Base-by-base conservation (phyloP, 2,329 filamentous ascomycete genomes). In the Clathrospora elynae region DNA sequence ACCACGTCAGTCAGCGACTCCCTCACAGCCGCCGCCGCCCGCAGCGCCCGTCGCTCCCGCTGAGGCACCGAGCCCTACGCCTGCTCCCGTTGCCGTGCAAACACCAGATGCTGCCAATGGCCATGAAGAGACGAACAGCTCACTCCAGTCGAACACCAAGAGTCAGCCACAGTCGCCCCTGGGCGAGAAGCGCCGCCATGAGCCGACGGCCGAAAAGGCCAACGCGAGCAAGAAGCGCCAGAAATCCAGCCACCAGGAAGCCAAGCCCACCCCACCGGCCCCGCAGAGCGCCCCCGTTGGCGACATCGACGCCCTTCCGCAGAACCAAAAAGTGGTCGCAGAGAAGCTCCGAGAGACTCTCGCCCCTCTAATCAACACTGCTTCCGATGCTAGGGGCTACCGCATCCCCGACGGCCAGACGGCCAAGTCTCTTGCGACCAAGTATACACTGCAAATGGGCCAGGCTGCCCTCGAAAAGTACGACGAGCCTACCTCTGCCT, bases 401-500 rank as follows among this genome's bases (percentile, higher is more conserved):
- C 73, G 75, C 17, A 72, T 90, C 12, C 79, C 84, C 1, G 78
- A 84, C 35, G 85, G 81, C 32, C 78, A 83, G 41, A 83, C 82
- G 0, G 75, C 81, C 10, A 83, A 86, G 34, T 78, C 78, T 7
- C 74, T 88, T 45, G 84, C 86, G 8, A 84, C 87, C 62, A 79
- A 79, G 14, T 79, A 91, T 31, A 88, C 87, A 10, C 73, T 96
- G 17, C 81, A 89, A 52, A 86, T 97, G 49, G 91, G 96, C 73
- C 83, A 89, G 59, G 78, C 81, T 47, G 73, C 84, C 45, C 78
- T 80, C 65, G 72, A 78, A 55, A 77, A 77, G 57, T 75, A 76
- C 44, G 81, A 78, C 24, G 78, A 79, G 35, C 76, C 80, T 4
- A 48, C 51, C 6, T 55, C 53, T 4, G 54, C 58, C 13, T 57